Evolutionary conservation across 371 early-diverging fungal genomes (phyloP).

Genomic region (Rhizopus delemar): DNA sequence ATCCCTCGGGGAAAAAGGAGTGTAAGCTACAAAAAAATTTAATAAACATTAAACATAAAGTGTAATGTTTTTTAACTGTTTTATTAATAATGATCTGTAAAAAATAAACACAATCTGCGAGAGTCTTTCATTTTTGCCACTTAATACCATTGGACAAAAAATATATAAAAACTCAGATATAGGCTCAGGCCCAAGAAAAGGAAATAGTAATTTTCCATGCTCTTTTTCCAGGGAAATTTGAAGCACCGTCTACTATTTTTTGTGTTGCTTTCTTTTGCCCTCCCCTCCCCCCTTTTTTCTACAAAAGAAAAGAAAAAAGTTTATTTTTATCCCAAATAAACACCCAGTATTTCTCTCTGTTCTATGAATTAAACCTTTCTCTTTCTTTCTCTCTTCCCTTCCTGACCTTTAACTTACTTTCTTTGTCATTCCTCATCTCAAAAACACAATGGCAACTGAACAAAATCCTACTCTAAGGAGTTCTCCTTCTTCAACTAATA

Average conservation of each 20-base stretch:
- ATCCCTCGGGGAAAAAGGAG: too few relatives aligned
- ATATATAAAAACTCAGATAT: not conserved
- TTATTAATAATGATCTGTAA: too few relatives aligned
- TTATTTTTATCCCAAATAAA: not conserved
- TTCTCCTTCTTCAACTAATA: conserved; percentile 23
- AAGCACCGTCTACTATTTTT: not conserved
- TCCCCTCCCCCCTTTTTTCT: too few relatives aligned
- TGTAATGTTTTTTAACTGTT: too few relatives aligned
- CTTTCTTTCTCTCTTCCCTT: not conserved
- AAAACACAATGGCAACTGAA: not conserved
- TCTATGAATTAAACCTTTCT: not conserved
- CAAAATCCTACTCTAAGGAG: conserved; percentile 5
- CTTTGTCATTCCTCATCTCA: not conserved
- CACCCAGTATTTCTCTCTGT: not conserved
- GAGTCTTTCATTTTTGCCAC: too few relatives aligned
- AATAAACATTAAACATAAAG: too few relatives aligned
- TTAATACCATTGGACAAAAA: too few relatives aligned
- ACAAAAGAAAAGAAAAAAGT: not conserved
- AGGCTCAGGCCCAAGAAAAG: conserved; percentile 1
- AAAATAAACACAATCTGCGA: too few relatives aligned
- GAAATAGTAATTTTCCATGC: conserved; percentile 4
- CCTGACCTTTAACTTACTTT: not conserved
- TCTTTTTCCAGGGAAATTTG: not conserved
- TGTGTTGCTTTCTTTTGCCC: too few relatives aligned
- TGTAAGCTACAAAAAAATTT: too few relatives aligned